Evolutionary conservation across 148 eudicot species (phyloP), one percentile per base, ranked within the genome.

Genomic region (Cornus suecica): DNA sequence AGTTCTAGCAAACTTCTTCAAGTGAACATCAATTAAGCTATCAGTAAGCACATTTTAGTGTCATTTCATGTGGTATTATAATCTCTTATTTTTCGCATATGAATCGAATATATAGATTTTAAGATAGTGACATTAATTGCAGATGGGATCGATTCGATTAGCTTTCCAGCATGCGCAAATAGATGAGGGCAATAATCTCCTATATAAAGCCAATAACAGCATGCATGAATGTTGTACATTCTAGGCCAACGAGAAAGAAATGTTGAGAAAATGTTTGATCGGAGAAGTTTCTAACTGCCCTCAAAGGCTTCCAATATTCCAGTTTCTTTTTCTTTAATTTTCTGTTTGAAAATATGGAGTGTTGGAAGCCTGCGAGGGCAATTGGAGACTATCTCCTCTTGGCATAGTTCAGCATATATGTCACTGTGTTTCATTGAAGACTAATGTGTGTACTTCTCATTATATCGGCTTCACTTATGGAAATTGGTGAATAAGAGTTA

Each of bases 261-360:
- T 61, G 2, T n/a, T n/a, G 13, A 23, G 14, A 5, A 28, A 28
- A 3, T 27, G 29, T 27, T 13, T 26, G 4, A 61, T 28, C 32
- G 45, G 45, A 58, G 48, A 68, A 61, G 72, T 76, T 29, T 52
- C 28, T 67, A 76, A 76, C 78, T 52, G 41, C 25, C 66, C 78
- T 76, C 78, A 66, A 76, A 23, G 78, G 78, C 72, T 68, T 76
- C 78, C 78, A 76, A 76, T 76, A 66, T 68, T 61, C 72, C 71
- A 56, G 29, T 10, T 27, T 26, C n/a, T n/a, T n/a, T n/a, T n/a
- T n/a, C n/a, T n/a, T n/a, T n/a, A n/a, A 6, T 3, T 60, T 9
- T 48, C 28, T 27, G 37, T 8, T 68, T 15, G 7, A 42, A 13
- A 30, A 34, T 76, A 25, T 76, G 72, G 66, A 34, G 37, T 28